phyloP scores from a whole-genome alignment of 371 early-diverging fungal species.

The Haplosporangium sp. region DNA sequence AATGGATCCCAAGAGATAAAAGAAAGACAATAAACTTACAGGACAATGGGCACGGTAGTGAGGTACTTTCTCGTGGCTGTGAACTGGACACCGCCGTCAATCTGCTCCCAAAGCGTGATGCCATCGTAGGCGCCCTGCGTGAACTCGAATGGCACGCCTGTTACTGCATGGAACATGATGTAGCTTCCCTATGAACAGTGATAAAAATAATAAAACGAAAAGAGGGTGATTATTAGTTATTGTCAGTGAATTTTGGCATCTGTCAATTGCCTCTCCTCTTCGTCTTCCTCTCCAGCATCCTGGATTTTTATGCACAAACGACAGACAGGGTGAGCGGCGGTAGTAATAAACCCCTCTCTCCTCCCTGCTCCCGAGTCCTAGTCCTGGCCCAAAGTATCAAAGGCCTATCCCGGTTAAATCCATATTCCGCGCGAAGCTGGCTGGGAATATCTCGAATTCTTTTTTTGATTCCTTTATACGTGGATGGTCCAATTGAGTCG shows the following conservation, averaged over 20 bases:
- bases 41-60: slow-evolving; percentile 89
- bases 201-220: no score
- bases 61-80: slow-evolving; percentile 96
- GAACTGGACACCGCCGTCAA: slow-evolving; percentile 95
- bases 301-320: no score
- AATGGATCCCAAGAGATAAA: neutral
- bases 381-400: neutral
- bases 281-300: no score
- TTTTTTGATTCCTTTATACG: no score
- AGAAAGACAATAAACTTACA: slow-evolving; percentile 78
- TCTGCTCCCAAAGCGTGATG: slow-evolving; percentile 98
- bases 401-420: slow-evolving; percentile 19
- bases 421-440: slow-evolving; percentile 7
- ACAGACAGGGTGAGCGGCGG: no score
- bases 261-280: no score
- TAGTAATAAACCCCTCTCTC: no score
- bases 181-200: slow-evolving; percentile 79
- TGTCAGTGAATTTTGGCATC: no score
- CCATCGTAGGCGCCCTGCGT: slow-evolving; percentile 96
- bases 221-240: no score
- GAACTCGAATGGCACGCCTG: slow-evolving; percentile 94
- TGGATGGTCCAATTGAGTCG: no score
- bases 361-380: no score
- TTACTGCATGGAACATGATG: slow-evolving; percentile 96
- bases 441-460: no score